These are phyloP conservation scores for Evansstolkia leycettana DNA, from an alignment of 495 filamentous ascomycete species.

Conservation along the genomic window DNA sequence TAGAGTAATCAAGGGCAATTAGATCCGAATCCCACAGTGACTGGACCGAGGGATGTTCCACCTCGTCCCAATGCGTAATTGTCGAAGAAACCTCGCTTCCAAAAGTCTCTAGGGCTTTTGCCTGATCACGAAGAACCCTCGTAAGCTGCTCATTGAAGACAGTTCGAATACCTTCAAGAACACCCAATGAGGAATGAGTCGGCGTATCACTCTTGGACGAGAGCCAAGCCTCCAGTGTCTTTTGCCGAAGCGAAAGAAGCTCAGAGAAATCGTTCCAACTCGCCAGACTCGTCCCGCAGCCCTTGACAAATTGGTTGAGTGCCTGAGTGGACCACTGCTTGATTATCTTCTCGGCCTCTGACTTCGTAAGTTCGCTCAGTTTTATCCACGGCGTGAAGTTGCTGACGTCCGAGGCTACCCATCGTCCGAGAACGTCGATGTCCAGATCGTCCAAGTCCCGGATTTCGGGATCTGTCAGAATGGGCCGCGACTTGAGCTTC, in stretches of 20 bases:
- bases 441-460: constrained; percentile 53
- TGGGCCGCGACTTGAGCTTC: constrained; percentile 52
- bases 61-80: constrained; percentile 39
- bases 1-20: constrained; percentile 34
- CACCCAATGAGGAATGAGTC: constrained; percentile 37
- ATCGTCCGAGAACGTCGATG: constrained; percentile 69
- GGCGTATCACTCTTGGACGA: constrained; percentile 28
- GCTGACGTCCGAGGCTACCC: constrained; percentile 72
- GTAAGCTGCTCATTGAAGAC: constrained; percentile 54
- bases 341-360: constrained; percentile 52
- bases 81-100: constrained; percentile 36
- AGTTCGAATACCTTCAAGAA: constrained; percentile 56
- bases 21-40: constrained; percentile 52
- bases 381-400: constrained; percentile 87
- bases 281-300: constrained; percentile 43
- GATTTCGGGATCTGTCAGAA: constrained; percentile 60
- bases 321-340: constrained; percentile 64
- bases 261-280: constrained; percentile 47
- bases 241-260: constrained; percentile 55
- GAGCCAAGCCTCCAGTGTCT: constrained; percentile 66
- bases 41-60: constrained; percentile 29
- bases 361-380: constrained; percentile 61
- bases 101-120: constrained; percentile 44
- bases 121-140: constrained; percentile 45
- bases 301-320: constrained; percentile 47